phyloP scores from a whole-genome alignment of 1,139 yeast genomes.

The Arxiozyma bovina region DNA sequence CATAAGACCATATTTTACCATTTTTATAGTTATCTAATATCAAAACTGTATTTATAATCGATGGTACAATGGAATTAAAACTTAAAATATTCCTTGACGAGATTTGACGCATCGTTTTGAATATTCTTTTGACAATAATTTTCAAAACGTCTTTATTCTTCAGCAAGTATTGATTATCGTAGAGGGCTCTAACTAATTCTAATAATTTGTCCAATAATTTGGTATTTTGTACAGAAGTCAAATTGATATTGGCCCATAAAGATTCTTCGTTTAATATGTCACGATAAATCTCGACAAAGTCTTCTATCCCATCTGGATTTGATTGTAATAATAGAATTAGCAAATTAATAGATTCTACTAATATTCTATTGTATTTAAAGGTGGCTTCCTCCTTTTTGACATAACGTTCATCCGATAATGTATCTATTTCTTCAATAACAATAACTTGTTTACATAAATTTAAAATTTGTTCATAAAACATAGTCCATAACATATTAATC shows the following conservation, averaged over 20 bases:
- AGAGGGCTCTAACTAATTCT: constrained; percentile 31
- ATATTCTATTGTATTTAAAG: constrained; percentile 56
- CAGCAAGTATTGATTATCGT: constrained; percentile 13
- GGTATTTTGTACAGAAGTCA: constrained; percentile 36
- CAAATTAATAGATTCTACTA: constrained; percentile 44
- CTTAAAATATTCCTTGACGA: constrained; percentile 34
- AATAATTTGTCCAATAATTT: constrained; percentile 42
- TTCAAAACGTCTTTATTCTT: constrained; percentile 36
- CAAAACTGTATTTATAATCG: constrained; percentile 42
- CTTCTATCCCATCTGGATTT: constrained; percentile 13
- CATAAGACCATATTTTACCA: constrained; percentile 45
- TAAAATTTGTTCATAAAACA: constrained; percentile 36
- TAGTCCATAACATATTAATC: constrained; percentile 50
- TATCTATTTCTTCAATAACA: constrained; percentile 47
- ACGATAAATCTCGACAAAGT: constrained; percentile 12
- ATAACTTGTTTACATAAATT: constrained; percentile 47
- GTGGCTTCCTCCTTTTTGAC: constrained; percentile 58
- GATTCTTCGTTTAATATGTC: constrained; percentile 16
- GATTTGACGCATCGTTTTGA: constrained; percentile 44
- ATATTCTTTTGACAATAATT: constrained; percentile 39
- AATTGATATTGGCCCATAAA: constrained; percentile 33
- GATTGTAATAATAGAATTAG: constrained; percentile 37
- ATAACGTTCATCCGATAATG: constrained; percentile 70
- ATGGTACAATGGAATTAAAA: constrained; percentile 40
- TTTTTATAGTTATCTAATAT: constrained; percentile 36